Percentiles rank a stretch among this genome's conserved stretches.
phyloP scores from a whole-genome alignment of 352 stramenopile species.

The Peronosclerospora sorghi region DNA sequence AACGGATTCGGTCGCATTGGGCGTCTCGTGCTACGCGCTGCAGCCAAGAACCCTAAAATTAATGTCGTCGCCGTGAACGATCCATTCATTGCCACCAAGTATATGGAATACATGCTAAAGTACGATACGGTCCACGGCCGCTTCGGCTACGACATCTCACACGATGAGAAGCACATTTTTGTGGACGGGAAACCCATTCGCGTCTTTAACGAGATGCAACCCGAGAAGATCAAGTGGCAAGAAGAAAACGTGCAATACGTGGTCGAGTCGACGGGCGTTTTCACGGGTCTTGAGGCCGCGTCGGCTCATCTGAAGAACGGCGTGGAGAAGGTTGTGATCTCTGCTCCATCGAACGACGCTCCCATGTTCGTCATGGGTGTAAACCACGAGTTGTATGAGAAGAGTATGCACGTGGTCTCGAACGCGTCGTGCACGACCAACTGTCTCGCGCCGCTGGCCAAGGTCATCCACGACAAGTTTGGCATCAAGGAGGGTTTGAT shows the following conservation, averaged over 20 bases:
- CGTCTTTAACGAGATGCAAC: conserved; percentile 92
- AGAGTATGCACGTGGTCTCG: conserved; percentile 93
- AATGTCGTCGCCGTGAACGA: conserved; percentile 92
- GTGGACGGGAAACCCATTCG: conserved; percentile 90
- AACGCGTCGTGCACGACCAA: conserved; percentile 99
- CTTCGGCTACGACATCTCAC: conserved; percentile 79
- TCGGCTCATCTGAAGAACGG: conserved; percentile 88
- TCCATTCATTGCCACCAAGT: conserved; percentile 92
- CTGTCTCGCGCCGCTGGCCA: conserved; percentile 95
- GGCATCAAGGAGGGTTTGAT: conserved; percentile 97
- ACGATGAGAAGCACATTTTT: conserved; percentile 81
- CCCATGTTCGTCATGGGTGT: conserved; percentile 98
- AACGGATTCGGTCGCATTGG: conserved; percentile 99
- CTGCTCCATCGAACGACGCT: conserved; percentile 95
- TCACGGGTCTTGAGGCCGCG: conserved; percentile 85
- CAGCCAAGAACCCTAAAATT: conserved; percentile 77
- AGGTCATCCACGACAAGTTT: conserved; percentile 98
- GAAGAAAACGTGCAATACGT: conserved; percentile 89
- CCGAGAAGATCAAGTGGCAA: conserved; percentile 90
- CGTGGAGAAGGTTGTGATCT: conserved; percentile 96
- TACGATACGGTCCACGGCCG: conserved; percentile 90
- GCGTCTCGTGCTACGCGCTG: conserved; percentile 91
- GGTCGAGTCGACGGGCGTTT: conserved; percentile 81
- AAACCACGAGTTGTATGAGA: conserved; percentile 93
- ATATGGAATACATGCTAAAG: conserved; percentile 94